Evolutionary conservation across 805 yeast species (phyloP), one percentile per base, ranked within the genome.

Genomic region (Pichia insulana): DNA sequence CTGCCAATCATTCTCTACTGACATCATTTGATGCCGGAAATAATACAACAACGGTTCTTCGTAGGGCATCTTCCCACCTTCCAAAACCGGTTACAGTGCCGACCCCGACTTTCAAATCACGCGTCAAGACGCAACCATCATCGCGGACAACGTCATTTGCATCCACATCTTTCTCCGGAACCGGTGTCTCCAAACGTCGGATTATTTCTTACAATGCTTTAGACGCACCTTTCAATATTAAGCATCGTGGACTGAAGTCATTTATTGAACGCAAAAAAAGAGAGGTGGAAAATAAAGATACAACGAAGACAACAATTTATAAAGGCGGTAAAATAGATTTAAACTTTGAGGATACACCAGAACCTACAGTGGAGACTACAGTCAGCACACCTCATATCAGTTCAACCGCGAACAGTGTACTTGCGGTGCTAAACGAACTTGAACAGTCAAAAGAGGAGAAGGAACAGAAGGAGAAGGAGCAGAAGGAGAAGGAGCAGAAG

Each of bases 191-290:
- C 16, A 59, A 52, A 38, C 51, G 50, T 39, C 51, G 65, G 43
- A 52, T 62, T 27, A 52, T 58, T 4, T 49, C 46, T 19, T 61
- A 57, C 34, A 50, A 61, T 6, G 41, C 53, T 8, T 45, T 57
- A 10, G 58, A 63, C 5, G 54, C 57, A 2, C 59, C 62, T 4
- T 50, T 53, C 36, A 48, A 54, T 31, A 42, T 49, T 26, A 46
- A 60, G 30, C 47, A 56, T 3, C 49, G 65, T 3, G 63, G 65
- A 5, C 47, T 60, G 26, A 49, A 50, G 5, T 40, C 52, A 7
- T 51, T 47, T 38, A 41, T 52, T n/a, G 56, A 47, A 30, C 46
- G 45, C 27, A 49, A 45, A 33, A 45, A 49, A 35, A 43, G 37
- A 15, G 48, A 40, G 15, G 13, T 36, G 34, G 41, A 48, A 44